Percentiles rank a stretch among this genome's conserved stretches.
Conservation (phyloP, 306 rosid species). For the Cicer bijugum region DNA sequence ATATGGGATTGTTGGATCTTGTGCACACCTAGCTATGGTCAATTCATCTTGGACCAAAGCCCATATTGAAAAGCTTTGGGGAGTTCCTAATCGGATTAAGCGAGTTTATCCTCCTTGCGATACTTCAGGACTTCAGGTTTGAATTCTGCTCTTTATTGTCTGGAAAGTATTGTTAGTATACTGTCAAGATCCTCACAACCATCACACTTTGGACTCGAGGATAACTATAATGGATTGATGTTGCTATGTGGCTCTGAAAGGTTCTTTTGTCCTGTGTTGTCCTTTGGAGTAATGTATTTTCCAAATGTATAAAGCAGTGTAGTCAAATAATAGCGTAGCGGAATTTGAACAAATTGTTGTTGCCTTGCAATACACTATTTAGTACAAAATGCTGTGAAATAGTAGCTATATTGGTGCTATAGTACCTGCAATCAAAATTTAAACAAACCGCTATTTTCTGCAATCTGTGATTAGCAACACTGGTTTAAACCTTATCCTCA, state of each 20-base stretch:
- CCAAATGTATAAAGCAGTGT: neutral
- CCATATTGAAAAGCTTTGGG: constrained; percentile 86
- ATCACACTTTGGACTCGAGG: neutral
- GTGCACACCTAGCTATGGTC: constrained; percentile 93
- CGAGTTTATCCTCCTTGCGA: constrained; percentile 96
- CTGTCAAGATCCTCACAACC: neutral
- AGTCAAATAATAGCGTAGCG: no score
- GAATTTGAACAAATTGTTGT: no score
- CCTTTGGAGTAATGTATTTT: neutral
- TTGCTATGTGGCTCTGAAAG: constrained; percentile 20
- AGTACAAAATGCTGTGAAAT: no score
- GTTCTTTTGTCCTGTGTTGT: constrained; percentile 10
- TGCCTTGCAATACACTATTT: no score
- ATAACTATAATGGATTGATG: neutral
- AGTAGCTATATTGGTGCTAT: no score
- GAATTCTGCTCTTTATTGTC: constrained; percentile 36
- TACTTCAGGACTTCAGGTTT: constrained; percentile 91
- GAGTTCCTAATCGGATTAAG: constrained; percentile 67
- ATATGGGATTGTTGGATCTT: constrained; percentile 83
- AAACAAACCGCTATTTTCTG: no score
- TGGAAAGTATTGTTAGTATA: constrained; percentile 16
- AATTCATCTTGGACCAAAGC: constrained; percentile 95
- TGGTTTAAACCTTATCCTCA: neutral
- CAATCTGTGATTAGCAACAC: no score
- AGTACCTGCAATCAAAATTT: no score